These are phyloP conservation scores for Skeletonema marinoi DNA, from an alignment of 108 stramenopile species.

Conservation along the genomic window DNA sequence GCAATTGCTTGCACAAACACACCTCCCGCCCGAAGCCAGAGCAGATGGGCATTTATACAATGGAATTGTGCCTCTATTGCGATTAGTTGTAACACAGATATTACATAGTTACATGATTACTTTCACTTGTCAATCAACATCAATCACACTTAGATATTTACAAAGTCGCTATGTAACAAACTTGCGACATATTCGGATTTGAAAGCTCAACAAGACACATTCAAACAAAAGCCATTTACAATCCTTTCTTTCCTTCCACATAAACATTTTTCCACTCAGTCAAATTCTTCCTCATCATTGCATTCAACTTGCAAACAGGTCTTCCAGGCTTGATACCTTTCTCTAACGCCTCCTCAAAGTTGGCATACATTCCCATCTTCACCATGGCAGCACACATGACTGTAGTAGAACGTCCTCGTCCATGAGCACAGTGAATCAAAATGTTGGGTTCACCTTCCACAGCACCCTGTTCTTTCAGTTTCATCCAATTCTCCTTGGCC, in stretches of 20 bases:
- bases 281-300: constrained; percentile 77
- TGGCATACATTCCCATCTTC: constrained; percentile 75
- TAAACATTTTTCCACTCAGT: constrained; percentile 77
- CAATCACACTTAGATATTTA: background rate
- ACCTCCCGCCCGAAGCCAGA: too few species aligned
- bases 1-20: too few species aligned
- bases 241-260: constrained; percentile 65
- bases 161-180: background rate
- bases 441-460: constrained; percentile 46
- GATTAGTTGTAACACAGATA: too few species aligned
- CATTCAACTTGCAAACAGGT: constrained; percentile 84
- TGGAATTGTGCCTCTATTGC: too few species aligned
- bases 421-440: constrained; percentile 88
- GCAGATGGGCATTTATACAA: too few species aligned
- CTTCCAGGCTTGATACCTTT: constrained; percentile 77
- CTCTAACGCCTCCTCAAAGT: constrained; percentile 88
- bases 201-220: background rate
- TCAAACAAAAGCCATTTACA: constrained; percentile 1
- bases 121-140: background rate
- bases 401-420: constrained; percentile 79
- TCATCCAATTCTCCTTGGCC: constrained; percentile 53
- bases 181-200: background rate
- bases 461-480: constrained; percentile 54
- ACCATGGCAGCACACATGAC: constrained; percentile 89
- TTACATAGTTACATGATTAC: too few species aligned